Evolutionary conservation across 129 eudicot genomes (phyloP).

Genomic region (Chrysanthemum seticuspe): DNA sequence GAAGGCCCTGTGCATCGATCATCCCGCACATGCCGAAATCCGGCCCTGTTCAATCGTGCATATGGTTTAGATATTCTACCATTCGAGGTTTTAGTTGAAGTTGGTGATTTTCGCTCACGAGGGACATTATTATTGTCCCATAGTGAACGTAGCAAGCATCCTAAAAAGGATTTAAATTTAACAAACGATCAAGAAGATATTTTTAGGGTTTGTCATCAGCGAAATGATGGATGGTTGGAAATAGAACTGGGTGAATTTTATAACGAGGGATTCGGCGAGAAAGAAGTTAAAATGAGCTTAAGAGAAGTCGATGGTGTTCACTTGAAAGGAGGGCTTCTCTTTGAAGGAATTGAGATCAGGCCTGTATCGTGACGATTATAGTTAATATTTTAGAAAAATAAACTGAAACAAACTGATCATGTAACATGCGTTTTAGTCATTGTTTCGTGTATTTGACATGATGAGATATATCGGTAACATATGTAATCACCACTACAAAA

Average conservation of each 20-base stretch:
- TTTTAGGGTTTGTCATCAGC: conserved; percentile 3
- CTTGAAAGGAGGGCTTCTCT: conserved; percentile 48
- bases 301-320: conserved; percentile 42
- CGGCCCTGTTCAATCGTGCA: conserved; percentile 56
- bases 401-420: neutral
- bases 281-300: conserved; percentile 46
- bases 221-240: conserved; percentile 61
- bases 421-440: neutral
- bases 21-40: too few relatives aligned
- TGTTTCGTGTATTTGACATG: too few relatives aligned
- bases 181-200: neutral
- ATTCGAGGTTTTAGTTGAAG: conserved; percentile 43
- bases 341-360: conserved; percentile 51
- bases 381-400: neutral
- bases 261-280: conserved; percentile 18
- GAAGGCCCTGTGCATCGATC: too few relatives aligned
- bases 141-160: neutral
- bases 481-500: too few relatives aligned
- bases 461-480: too few relatives aligned
- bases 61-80: conserved; percentile 52
- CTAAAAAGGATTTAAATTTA: neutral
- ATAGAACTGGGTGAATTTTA: conserved; percentile 48
- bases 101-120: conserved; percentile 25
- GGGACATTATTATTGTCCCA: conserved; percentile 33
- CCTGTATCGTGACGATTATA: conserved; percentile 1